A percentile compares a stretch with the other conserved stretches of the same genome.
These are phyloP conservation scores for Puccinia brachypodii DNA, from an alignment of 1,284 basidiomycete species.

Conservation along the genomic window DNA sequence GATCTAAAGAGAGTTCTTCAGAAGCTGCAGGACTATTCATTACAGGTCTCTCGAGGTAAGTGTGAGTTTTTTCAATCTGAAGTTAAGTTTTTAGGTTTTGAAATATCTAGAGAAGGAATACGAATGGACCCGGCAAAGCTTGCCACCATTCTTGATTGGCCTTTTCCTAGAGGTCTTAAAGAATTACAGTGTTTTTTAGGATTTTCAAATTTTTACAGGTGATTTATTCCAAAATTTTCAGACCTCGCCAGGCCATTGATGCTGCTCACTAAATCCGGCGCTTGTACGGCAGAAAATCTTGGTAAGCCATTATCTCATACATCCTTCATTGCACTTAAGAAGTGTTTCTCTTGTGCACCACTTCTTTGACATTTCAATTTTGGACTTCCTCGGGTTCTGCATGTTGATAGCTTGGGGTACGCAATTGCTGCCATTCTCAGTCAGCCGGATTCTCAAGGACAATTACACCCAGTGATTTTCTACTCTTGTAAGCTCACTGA, in stretches of 20 bases:
- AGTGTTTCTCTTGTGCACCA: background rate
- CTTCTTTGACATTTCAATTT: constrained; percentile 2
- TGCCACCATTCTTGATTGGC: constrained; percentile 8
- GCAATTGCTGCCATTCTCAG: background rate
- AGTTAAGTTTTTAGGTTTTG: constrained; percentile 17
- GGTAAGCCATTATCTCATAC: background rate
- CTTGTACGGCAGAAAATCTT: background rate
- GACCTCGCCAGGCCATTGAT: background rate
- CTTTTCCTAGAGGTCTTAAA: background rate
- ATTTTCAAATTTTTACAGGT: constrained; percentile 1
- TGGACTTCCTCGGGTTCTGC: background rate
- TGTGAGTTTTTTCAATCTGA: background rate
- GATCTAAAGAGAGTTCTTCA: background rate
- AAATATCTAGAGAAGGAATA: background rate
- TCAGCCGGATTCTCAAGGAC: background rate
- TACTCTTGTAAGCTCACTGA: background rate
- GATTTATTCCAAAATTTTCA: constrained; percentile 23
- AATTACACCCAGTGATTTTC: background rate
- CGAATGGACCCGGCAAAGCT: background rate
- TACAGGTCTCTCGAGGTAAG: background rate
- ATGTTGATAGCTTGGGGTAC: background rate
- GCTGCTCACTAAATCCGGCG: background rate
- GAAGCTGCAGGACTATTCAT: background rate
- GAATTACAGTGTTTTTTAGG: background rate
- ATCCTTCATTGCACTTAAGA: background rate